Evolutionary conservation across 495 filamentous ascomycete genomes (phyloP).

Genomic region (Penicillium flavigenum): DNA sequence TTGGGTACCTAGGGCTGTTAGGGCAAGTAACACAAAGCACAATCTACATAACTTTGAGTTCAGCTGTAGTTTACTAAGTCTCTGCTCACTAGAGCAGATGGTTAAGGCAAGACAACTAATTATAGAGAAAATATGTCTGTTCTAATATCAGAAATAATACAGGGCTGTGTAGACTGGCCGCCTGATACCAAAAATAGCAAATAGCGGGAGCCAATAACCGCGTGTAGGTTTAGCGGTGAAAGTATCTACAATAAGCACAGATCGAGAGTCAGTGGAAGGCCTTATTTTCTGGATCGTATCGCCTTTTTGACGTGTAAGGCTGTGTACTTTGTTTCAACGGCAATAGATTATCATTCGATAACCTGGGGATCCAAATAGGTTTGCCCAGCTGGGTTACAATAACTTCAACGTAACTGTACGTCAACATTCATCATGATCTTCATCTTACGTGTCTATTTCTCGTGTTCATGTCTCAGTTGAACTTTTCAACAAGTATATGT

Average conservation of each 20-base stretch:
- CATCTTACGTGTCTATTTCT: neutral
- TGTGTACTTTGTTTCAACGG: neutral
- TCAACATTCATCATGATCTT: conserved; percentile 1
- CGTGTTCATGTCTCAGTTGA: conserved; percentile 3
- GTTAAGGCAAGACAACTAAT: neutral
- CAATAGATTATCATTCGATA: neutral
- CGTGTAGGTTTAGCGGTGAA: neutral
- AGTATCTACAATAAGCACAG: neutral
- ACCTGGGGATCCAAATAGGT: neutral
- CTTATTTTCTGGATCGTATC: neutral
- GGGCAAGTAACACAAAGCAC: neutral
- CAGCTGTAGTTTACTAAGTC: neutral
- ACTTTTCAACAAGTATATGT: neutral
- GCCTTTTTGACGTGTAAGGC: neutral
- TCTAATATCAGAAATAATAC: neutral
- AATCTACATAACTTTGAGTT: neutral
- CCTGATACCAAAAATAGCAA: neutral
- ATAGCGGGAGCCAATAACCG: neutral
- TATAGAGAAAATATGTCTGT: neutral
- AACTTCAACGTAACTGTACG: conserved; percentile 4
- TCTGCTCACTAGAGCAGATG: neutral
- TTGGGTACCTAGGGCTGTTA: neutral
- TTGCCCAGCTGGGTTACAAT: neutral
- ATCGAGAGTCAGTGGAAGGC: neutral
- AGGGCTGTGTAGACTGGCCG: neutral